Percentiles rank a stretch among this genome's conserved stretches.
These are phyloP conservation scores for Themeda triandra DNA, from an alignment of 176 grass and related monocot genomes.

Conservation along the genomic window DNA sequence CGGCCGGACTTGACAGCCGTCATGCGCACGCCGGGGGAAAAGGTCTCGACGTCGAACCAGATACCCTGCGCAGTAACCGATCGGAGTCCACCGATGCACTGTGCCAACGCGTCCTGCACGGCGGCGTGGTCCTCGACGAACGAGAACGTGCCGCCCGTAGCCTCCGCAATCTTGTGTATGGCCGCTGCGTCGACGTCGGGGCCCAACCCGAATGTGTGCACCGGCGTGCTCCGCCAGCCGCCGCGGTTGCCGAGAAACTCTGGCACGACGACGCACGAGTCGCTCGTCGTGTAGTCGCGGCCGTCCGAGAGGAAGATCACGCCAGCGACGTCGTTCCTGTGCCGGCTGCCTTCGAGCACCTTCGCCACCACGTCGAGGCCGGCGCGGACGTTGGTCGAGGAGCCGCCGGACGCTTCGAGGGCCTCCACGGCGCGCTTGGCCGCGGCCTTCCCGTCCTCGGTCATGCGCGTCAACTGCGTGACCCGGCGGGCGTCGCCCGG, in stretches of 20 bases:
- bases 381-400: not conserved
- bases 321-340: not conserved
- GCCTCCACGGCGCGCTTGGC: too few species aligned
- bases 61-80: conserved; percentile 36
- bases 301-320: not conserved
- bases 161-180: not conserved
- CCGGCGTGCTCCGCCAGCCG: too few species aligned
- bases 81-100: conserved; percentile 51
- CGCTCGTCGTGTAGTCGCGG: too few species aligned
- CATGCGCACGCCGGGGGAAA: too few species aligned
- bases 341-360: not conserved
- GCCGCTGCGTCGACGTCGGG: too few species aligned
- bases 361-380: not conserved
- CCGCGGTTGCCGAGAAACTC: not conserved
- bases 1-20: not conserved
- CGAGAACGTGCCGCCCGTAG: not conserved
- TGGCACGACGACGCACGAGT: not conserved
- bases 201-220: not conserved
- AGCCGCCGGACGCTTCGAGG: too few species aligned
- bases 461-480: too few species aligned
- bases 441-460: too few species aligned
- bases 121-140: not conserved
- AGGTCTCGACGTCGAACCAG: not conserved
- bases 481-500: too few species aligned
- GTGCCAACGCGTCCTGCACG: conserved; percentile 53